Evolutionary conservation across 352 stramenopile genomes (phyloP).

Genomic region (Aphanomyces euteiches): DNA sequence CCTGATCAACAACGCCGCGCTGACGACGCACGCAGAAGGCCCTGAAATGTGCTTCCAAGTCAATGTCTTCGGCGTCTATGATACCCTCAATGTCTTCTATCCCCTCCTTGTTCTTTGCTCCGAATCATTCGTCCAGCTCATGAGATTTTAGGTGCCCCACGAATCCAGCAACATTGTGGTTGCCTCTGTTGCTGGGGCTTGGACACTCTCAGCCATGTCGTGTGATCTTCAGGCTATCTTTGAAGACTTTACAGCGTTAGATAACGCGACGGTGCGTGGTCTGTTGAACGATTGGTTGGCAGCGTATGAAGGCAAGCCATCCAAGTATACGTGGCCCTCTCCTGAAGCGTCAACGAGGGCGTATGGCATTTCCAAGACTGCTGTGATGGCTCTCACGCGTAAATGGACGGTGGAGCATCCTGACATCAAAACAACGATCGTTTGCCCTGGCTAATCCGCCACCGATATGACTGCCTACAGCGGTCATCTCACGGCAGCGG

Average conservation of each 20-base stretch:
- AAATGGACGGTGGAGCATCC: not conserved
- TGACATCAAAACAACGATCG: not conserved
- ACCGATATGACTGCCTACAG: conserved; percentile 8
- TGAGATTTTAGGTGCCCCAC: not conserved
- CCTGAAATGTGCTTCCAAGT: conserved; percentile 13
- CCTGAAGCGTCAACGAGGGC: not conserved
- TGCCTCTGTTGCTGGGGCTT: not conserved
- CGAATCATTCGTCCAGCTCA: too few species aligned
- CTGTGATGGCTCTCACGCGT: not conserved
- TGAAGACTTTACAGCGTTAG: not conserved
- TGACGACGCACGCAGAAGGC: not conserved
- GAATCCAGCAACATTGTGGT: not conserved
- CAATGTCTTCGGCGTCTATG: conserved; percentile 23
- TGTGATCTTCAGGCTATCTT: not conserved
- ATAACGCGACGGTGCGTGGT: not conserved
- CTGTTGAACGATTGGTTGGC: not conserved
- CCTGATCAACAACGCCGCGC: conserved; percentile 22
- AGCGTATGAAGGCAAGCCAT: not conserved
- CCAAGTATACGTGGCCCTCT: not conserved
- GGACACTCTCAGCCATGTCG: not conserved
- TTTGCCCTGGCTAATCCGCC: conserved; percentile 10
- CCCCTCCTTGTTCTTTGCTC: not conserved
- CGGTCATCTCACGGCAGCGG: not conserved
- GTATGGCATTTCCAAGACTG: conserved; percentile 7
- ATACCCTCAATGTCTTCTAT: conserved; percentile 4